These are phyloP conservation scores for Tarenaya hassleriana DNA, from an alignment of 345 rosid genomes.

Conservation along the genomic window DNA sequence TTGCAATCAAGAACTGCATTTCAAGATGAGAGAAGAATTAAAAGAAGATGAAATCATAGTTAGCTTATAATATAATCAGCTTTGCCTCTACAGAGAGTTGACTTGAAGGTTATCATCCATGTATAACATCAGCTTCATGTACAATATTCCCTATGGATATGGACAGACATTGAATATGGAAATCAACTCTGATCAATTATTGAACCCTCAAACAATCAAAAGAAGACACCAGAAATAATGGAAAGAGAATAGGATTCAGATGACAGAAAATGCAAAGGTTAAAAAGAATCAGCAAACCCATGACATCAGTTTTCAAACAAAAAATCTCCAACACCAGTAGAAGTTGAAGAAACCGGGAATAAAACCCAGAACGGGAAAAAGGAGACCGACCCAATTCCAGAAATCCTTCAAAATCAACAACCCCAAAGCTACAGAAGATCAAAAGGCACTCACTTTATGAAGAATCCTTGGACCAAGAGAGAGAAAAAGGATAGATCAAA, in stretches of 20 bases:
- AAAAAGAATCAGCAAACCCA: constrained; percentile 26
- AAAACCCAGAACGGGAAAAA: constrained; percentile 21
- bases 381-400: constrained; percentile 16
- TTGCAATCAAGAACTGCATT: constrained; percentile 58
- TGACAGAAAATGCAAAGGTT: not conserved
- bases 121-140: constrained; percentile 30
- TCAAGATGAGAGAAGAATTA: constrained; percentile 44
- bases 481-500: constrained; percentile 6
- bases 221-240: constrained; percentile 5
- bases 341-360: constrained; percentile 26
- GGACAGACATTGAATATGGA: constrained; percentile 23
- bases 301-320: constrained; percentile 28
- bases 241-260: constrained; percentile 22
- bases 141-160: constrained; percentile 31
- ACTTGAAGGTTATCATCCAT: constrained; percentile 28
- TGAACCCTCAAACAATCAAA: constrained; percentile 15
- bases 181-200: constrained; percentile 26
- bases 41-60: constrained; percentile 26
- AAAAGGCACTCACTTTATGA: constrained; percentile 39
- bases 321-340: constrained; percentile 14
- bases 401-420: constrained; percentile 24
- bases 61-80: constrained; percentile 21
- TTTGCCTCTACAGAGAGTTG: constrained; percentile 23
- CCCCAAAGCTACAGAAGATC: constrained; percentile 6
- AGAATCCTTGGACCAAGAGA: constrained; percentile 28